phyloP scores from a whole-genome alignment of 176 grass and related monocot species.

The Stipa capillata region DNA sequence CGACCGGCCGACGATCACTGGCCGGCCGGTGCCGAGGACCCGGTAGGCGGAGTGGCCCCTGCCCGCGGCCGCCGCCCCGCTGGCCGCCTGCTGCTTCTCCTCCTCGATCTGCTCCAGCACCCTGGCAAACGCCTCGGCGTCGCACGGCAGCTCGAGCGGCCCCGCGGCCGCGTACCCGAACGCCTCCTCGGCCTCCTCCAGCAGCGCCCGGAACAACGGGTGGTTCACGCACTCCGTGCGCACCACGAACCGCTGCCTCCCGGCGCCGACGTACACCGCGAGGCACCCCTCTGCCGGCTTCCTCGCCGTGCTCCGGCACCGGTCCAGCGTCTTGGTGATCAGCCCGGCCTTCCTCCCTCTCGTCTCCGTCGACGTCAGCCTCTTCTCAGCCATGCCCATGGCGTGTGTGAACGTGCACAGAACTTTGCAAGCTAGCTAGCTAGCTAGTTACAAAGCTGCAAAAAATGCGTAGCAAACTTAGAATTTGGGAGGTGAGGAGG shows the following conservation, averaged over 20 bases:
- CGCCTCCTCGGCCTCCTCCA: slow-evolving; percentile 50
- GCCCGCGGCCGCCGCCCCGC: background rate
- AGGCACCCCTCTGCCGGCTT: slow-evolving; percentile 25
- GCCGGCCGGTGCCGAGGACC: background rate
- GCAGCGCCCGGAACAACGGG: slow-evolving; percentile 41
- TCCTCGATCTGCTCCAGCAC: slow-evolving; percentile 50
- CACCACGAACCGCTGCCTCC: slow-evolving; percentile 39
- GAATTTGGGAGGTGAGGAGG: background rate
- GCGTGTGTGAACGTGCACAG: too few relatives aligned
- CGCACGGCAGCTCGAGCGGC: slow-evolving; percentile 57
- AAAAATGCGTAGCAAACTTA: background rate
- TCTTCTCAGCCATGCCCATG: slow-evolving; percentile 15
- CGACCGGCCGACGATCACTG: background rate
- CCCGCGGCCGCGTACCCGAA: slow-evolving; percentile 43
- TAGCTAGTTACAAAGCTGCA: background rate
- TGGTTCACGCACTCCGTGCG: slow-evolving; percentile 46
- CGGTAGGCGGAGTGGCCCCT: slow-evolving; percentile 27
- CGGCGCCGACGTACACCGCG: slow-evolving; percentile 39
- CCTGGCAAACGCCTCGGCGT: slow-evolving; percentile 18
- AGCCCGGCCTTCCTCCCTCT: slow-evolving; percentile 16
- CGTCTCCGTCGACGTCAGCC: background rate
- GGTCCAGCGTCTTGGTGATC: slow-evolving; percentile 44
- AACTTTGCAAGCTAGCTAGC: background rate
- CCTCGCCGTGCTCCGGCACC: slow-evolving; percentile 23
- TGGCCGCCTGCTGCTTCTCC: background rate